Base-by-base conservation (phyloP, 345 rosid species). In the Rhodamnia rubescens region DNA sequence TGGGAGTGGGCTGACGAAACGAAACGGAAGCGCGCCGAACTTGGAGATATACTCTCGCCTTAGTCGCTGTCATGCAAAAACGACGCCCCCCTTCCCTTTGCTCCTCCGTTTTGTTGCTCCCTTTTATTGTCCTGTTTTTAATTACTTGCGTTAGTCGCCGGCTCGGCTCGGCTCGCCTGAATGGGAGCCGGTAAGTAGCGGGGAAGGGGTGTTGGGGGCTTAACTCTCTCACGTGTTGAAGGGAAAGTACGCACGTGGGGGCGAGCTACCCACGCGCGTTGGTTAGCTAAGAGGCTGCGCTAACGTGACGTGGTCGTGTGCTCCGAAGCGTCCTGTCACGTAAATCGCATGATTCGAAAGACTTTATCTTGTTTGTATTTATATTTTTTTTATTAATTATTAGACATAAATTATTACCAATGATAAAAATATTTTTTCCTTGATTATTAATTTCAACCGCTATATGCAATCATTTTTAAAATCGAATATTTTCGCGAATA, bases 231-330 rank as follows among this genome's bases (percentile, higher is more conserved):
- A 53, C 86, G 86, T 75, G 90, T 87, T 88, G 89, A 88, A 85
- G 29, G 91, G 21, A 86, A 44, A 27, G 90, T 90, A 54, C 44
- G 88, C 90, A 88, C 89, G 89, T 56, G 88, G 24, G 21, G 61
- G 24, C 22, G 6, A 69, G 44, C 85, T 81, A 64, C 85, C 24
- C 12, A 21, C 40, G 36, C 8, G 55, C 13, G 55, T 56, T 15
- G 18, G 40, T 59, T 53, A 55, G n/a, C 22, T n/a, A 24, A 53
- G 47, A 14, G 27, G 47, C 47, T 32, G 44, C 78, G 78, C 47
- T 8, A 18, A 1, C 47, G 78, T 15, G 47, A 69, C 44, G 22
- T 18, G 24, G 12, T 13, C 5, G 78, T 4, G 1, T 0, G 24
- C 47, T 29, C 21, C 21, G 10, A 61, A 61, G 40, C 4, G 40